Evolutionary conservation across 2,329 filamentous ascomycete genomes (phyloP).

Genomic region (Lasiodiplodia hormozganensis): DNA sequence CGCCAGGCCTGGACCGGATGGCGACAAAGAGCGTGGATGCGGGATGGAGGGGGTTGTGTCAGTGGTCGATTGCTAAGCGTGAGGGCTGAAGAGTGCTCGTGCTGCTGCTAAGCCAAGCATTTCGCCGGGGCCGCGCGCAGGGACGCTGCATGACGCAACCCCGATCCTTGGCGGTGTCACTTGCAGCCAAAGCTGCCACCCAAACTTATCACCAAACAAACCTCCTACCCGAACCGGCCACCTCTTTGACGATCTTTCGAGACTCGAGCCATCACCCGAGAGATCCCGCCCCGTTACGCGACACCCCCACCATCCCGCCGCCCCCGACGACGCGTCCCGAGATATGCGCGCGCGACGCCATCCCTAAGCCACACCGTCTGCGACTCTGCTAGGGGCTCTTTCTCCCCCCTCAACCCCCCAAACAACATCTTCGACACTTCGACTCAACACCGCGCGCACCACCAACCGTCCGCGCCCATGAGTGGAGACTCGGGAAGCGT

Average conservation of each 20-base stretch:
- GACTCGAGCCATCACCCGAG: neutral
- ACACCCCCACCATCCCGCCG: neutral
- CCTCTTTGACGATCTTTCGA: constrained; percentile 11
- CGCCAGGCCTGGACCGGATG: constrained; percentile 21
- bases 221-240: constrained; percentile 12
- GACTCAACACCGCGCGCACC: neutral
- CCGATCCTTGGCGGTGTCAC: constrained; percentile 8
- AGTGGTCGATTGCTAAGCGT: constrained; percentile 26
- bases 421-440: neutral
- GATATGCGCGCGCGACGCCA: constrained; percentile 20
- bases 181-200: constrained; percentile 1
- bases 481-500: neutral
- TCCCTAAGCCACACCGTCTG: constrained; percentile 15
- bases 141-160: constrained; percentile 3
- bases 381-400: constrained; percentile 15
- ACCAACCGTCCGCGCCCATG: constrained; percentile 1
- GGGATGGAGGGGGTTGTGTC: constrained; percentile 4
- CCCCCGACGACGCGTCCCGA: neutral
- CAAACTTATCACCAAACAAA: neutral
- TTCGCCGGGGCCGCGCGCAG: neutral
- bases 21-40: constrained; percentile 6
- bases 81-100: constrained; percentile 3
- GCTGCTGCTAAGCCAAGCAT: constrained; percentile 10
- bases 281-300: neutral
- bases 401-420: neutral